phyloP scores from a whole-genome alignment of 306 rosid genomes.

The Pachyrhizus erosus region DNA sequence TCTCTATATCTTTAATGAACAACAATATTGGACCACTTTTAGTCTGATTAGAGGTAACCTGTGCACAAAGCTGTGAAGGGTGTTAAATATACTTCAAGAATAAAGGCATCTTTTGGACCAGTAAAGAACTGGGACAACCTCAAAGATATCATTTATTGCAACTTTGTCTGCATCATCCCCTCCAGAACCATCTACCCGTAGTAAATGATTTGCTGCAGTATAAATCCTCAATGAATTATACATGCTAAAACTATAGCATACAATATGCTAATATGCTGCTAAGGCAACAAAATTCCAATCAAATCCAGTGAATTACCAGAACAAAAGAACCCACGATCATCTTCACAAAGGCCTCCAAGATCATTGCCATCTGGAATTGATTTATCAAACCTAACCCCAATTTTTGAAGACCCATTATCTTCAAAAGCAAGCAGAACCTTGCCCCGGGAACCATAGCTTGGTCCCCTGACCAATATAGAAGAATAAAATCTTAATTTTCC shows the following conservation, averaged over 20 bases:
- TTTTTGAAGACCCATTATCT: conserved; percentile 82
- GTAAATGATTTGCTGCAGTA: conserved; percentile 74
- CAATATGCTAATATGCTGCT: conserved; percentile 15
- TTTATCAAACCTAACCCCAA: conserved; percentile 97
- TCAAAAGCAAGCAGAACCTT: conserved; percentile 91
- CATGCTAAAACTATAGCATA: conserved; percentile 13
- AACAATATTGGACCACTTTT: conserved; percentile 66
- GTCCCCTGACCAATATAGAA: conserved; percentile 73
- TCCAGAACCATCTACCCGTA: conserved; percentile 72
- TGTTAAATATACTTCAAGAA: conserved; percentile 39
- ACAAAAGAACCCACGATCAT: conserved; percentile 91
- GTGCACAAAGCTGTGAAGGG: conserved; percentile 27
- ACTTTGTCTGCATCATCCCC: conserved; percentile 78
- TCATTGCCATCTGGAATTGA: conserved; percentile 93
- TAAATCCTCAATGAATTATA: conserved; percentile 22
- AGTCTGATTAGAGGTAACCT: conserved; percentile 77
- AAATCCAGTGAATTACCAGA: conserved; percentile 62
- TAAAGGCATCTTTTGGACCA: conserved; percentile 15
- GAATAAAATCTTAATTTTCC: conserved; percentile 19
- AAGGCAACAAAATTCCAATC: conserved; percentile 13
- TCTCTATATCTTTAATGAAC: conserved; percentile 93
- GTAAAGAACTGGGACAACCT: conserved; percentile 56
- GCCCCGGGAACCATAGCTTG: conserved; percentile 82
- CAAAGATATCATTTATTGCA: conserved; percentile 84
- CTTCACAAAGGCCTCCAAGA: conserved; percentile 95